These are phyloP conservation scores for Acacia concinna DNA, from an alignment of 331 rosid genomes.

Conservation along the genomic window DNA sequence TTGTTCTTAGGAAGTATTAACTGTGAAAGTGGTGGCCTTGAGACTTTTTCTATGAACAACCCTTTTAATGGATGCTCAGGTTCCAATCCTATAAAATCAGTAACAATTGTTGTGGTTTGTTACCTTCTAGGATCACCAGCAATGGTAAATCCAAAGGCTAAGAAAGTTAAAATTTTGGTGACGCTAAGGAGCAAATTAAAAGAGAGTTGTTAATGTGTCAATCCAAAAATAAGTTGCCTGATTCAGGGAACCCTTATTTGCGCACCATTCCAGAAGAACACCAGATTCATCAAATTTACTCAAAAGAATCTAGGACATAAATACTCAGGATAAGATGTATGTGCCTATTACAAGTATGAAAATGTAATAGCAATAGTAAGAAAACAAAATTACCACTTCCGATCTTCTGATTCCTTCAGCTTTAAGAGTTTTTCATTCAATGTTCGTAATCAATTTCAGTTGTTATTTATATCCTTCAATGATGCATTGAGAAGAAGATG, in stretches of 20 bases:
- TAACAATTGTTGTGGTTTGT: neutral
- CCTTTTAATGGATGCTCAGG: neutral
- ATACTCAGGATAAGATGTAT: no score
- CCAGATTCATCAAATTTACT: neutral
- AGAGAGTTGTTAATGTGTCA: neutral
- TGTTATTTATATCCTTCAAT: neutral
- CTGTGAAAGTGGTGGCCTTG: neutral
- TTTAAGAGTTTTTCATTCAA: conserved; percentile 18
- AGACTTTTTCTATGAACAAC: neutral
- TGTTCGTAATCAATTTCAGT: neutral
- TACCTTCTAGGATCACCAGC: neutral
- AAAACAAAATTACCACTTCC: no score
- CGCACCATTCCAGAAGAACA: neutral
- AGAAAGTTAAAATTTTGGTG: neutral
- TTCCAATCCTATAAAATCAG: no score
- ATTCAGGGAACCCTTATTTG: neutral
- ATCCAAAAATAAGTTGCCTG: neutral
- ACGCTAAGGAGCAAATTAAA: neutral
- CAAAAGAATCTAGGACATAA: no score
- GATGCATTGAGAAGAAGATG: neutral
- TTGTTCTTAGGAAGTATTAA: neutral
- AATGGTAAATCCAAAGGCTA: neutral
- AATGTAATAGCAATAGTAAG: no score
- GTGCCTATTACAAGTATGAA: no score
- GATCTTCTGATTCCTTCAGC: conserved; percentile 20